Conservation (phyloP, 257 asterid species). For the Parsonsia alboflavescens region DNA sequence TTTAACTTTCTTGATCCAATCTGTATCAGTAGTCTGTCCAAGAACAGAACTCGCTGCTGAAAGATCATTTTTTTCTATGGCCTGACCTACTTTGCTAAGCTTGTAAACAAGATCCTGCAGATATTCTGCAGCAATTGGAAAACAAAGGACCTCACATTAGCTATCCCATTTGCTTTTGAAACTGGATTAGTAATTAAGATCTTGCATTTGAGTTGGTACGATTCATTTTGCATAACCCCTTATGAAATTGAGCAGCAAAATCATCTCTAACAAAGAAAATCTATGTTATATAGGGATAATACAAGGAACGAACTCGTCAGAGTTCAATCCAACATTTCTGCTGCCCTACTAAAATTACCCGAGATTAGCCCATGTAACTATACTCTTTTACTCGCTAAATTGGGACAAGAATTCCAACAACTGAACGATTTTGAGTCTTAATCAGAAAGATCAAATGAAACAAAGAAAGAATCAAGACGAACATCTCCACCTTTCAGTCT, state of each 20-base stretch:
- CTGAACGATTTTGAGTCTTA: neutral
- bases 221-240: neutral
- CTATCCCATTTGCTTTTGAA: neutral
- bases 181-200: neutral
- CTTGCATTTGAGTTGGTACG: neutral
- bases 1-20: constrained; percentile 68
- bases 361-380: neutral
- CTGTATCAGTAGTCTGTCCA: constrained; percentile 58
- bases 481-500: neutral
- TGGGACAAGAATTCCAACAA: neutral
- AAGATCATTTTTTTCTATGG: constrained; percentile 75
- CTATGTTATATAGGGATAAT: neutral
- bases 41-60: constrained; percentile 63
- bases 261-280: neutral
- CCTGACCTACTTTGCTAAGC: constrained; percentile 78
- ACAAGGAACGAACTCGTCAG: neutral
- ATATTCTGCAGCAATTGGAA: constrained; percentile 46
- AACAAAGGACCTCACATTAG: neutral
- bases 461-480: neutral
- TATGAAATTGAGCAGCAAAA: neutral
- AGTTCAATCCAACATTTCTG: neutral
- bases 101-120: constrained; percentile 84
- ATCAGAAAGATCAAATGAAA: constrained; percentile 1
- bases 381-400: neutral
- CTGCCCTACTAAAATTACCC: neutral